Percentiles rank a stretch among this genome's conserved stretches.
Evolutionary conservation across 2,329 filamentous ascomycete species (phyloP).

Genomic region (Fusarium begoniae): DNA sequence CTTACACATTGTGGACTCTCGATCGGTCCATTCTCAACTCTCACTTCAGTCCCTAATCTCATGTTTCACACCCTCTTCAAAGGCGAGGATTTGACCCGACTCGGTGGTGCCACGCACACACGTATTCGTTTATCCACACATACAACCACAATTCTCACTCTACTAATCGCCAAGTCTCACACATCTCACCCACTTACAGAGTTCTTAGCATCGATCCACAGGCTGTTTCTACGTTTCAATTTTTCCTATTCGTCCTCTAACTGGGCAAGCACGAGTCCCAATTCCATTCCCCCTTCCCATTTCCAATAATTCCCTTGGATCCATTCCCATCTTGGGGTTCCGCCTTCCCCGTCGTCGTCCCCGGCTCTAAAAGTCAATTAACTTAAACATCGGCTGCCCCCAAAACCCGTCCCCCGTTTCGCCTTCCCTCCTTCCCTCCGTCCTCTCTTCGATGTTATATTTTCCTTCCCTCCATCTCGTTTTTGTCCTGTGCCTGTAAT

Average conservation of each 20-base stretch:
- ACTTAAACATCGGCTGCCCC: constrained; percentile 32
- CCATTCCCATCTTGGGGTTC: constrained; percentile 16
- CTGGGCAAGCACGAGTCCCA: constrained; percentile 2
- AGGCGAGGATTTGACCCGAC: constrained; percentile 24
- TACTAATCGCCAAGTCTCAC: constrained; percentile 22
- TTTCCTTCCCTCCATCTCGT: constrained; percentile 7
- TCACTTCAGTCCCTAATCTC: background rate
- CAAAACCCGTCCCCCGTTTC: background rate
- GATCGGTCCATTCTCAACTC: constrained; percentile 18
- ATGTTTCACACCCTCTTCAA: constrained; percentile 32
- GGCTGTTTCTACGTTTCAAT: background rate
- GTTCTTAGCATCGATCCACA: constrained; percentile 23
- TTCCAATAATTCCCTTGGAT: background rate
- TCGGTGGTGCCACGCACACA: constrained; percentile 28
- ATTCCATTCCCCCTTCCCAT: constrained; percentile 2
- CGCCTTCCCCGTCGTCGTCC: constrained; percentile 25
- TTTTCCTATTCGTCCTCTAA: background rate
- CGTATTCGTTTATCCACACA: constrained; percentile 30
- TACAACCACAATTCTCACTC: constrained; percentile 16
- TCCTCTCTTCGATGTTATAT: constrained; percentile 11
- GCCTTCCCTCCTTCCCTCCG: background rate
- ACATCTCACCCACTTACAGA: constrained; percentile 21
- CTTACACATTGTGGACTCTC: background rate
- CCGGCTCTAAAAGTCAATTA: constrained; percentile 35
- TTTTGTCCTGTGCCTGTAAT: background rate